Evolutionary conservation across 2,329 filamentous ascomycete species (phyloP).

Genomic region (Calonectria naviculata): DNA sequence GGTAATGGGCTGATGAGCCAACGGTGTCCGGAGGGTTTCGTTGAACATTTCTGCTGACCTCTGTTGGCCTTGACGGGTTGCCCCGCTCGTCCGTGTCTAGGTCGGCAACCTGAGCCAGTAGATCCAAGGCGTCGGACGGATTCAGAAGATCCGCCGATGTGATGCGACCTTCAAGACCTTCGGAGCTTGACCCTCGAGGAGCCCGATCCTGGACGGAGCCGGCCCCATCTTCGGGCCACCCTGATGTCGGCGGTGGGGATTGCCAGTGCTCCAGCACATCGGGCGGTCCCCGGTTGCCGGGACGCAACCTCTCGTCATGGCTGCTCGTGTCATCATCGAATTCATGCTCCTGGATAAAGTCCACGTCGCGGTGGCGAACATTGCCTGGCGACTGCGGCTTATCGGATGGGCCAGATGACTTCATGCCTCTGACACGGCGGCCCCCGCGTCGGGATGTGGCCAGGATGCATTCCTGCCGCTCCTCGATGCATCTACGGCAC

Average conservation of each 20-base stretch:
- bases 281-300: background rate
- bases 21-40: background rate
- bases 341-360: background rate
- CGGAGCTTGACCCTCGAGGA: constrained; percentile 6
- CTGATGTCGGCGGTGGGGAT: background rate
- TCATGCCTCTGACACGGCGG: constrained; percentile 44
- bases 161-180: constrained; percentile 51
- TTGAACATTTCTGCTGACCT: background rate
- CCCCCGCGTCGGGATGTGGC: constrained; percentile 54
- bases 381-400: background rate
- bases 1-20: constrained; percentile 38
- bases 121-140: constrained; percentile 53
- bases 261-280: background rate
- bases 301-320: background rate
- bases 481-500: constrained; percentile 51
- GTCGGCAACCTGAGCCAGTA: constrained; percentile 54
- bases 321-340: background rate
- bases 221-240: constrained; percentile 11
- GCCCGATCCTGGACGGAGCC: constrained; percentile 27
- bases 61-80: background rate
- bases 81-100: constrained; percentile 42
- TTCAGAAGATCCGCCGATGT: constrained; percentile 53
- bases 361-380: background rate
- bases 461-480: constrained; percentile 51
- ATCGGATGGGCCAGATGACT: background rate